These are phyloP conservation scores for Coprinopsis strossmayeri DNA, from an alignment of 768 basidiomycete species.

Conservation along the genomic window DNA sequence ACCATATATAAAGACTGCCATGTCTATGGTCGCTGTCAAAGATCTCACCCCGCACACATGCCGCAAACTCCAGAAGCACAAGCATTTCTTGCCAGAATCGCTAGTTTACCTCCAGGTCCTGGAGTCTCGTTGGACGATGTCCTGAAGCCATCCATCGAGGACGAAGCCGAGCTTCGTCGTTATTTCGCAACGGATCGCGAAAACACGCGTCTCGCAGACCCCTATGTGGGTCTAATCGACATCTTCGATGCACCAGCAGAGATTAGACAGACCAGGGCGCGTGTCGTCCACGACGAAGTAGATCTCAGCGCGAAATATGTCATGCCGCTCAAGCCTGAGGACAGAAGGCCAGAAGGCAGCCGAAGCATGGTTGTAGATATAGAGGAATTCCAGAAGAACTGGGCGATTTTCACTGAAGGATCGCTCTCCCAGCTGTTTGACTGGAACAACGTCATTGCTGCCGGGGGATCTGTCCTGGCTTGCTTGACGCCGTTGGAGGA, in stretches of 20 bases:
- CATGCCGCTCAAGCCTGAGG: conserved; percentile 40
- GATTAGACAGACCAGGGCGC: conserved; percentile 44
- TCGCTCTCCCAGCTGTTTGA: conserved; percentile 51
- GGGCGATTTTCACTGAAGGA: conserved; percentile 57
- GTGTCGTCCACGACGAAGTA: conserved; percentile 30
- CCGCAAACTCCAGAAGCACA: conserved; percentile 12
- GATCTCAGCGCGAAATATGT: conserved; percentile 44
- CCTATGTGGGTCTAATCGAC: conserved; percentile 53
- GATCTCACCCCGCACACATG: no score
- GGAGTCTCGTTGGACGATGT: conserved; percentile 33
- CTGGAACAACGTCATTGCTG: conserved; percentile 60
- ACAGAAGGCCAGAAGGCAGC: conserved; percentile 42
- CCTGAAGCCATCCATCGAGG: conserved; percentile 49
- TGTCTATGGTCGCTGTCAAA: no score
- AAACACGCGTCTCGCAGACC: conserved; percentile 37
- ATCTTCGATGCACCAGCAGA: conserved; percentile 44
- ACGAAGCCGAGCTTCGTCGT: conserved; percentile 48
- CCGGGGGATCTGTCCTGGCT: conserved; percentile 55
- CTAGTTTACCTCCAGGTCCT: conserved; percentile 6
- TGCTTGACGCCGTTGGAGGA: conserved; percentile 45
- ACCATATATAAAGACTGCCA: no score
- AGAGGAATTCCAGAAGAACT: conserved; percentile 59
- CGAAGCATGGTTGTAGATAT: conserved; percentile 41
- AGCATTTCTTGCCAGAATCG: conserved; percentile 11
- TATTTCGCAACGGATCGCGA: conserved; percentile 48